phyloP scores from a whole-genome alignment of 2,329 filamentous ascomycete species.

The Cladosporium austrohemisphaericum region DNA sequence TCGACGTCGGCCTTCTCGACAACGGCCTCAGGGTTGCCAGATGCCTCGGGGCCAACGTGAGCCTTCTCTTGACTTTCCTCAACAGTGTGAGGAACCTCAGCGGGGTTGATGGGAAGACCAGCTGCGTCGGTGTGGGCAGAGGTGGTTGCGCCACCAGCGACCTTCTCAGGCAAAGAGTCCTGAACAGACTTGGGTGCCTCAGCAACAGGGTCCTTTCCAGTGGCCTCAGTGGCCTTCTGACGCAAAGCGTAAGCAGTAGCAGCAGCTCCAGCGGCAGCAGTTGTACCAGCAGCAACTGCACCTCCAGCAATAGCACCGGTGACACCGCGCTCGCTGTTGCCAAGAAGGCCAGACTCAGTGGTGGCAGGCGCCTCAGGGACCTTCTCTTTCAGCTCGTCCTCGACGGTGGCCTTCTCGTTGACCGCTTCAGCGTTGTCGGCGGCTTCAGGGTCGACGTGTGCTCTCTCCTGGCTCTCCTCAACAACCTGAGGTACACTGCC shows the following conservation, averaged over 20 bases:
- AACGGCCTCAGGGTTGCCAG: constrained; percentile 56
- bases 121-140: constrained; percentile 21
- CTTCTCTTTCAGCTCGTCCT: constrained; percentile 55
- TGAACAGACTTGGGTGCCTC: constrained; percentile 39
- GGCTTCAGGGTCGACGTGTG: constrained; percentile 61
- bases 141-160: not conserved
- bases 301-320: constrained; percentile 43
- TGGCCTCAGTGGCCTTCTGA: constrained; percentile 38
- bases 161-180: constrained; percentile 37
- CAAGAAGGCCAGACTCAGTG: constrained; percentile 30
- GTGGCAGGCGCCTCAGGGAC: constrained; percentile 42
- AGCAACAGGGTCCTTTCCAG: constrained; percentile 49
- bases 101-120: constrained; percentile 5
- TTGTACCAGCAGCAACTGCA: constrained; percentile 43
- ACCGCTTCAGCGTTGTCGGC: constrained; percentile 57
- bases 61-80: constrained; percentile 68
- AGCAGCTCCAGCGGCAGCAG: constrained; percentile 36
- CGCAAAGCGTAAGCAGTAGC: constrained; percentile 31
- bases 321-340: constrained; percentile 34
- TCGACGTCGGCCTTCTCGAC: constrained; percentile 53
- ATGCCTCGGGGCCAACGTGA: constrained; percentile 61
- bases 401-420: constrained; percentile 49
- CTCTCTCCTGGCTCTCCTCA: constrained; percentile 66
- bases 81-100: constrained; percentile 57
- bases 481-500: constrained; percentile 57